Conservation (phyloP, 1,284 basidiomycete genomes). For the Volvariella surrecta region DNA sequence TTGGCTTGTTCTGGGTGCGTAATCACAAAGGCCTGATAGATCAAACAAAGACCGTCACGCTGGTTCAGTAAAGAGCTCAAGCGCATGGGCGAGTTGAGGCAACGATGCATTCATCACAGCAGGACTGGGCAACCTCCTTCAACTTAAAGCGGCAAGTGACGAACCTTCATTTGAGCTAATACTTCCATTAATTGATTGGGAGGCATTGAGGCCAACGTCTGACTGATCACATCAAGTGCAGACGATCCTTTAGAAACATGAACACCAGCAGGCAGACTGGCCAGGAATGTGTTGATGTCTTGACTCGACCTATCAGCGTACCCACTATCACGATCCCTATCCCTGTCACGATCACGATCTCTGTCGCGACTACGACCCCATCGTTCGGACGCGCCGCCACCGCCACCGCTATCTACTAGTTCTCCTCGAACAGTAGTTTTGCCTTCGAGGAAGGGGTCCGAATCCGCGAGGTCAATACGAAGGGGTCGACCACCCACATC, state of each 20-base stretch:
- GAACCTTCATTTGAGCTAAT: constrained; percentile 95
- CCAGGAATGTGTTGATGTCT: constrained; percentile 49
- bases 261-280: constrained; percentile 70
- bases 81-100: too few relatives aligned
- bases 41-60: too few relatives aligned
- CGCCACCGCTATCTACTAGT: constrained; percentile 49
- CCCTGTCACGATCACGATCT: constrained; percentile 15
- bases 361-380: constrained; percentile 24
- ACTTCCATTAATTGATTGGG: constrained; percentile 89
- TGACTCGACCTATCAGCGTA: too few relatives aligned
- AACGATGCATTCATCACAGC: too few relatives aligned
- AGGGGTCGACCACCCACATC: constrained; percentile 79
- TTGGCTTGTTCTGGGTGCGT: constrained; percentile 89
- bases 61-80: too few relatives aligned
- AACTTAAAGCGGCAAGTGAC: too few relatives aligned
- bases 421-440: constrained; percentile 64
- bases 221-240: constrained; percentile 80
- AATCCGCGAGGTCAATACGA: constrained; percentile 71
- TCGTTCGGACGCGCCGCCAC: constrained; percentile 35
- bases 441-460: constrained; percentile 50
- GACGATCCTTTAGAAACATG: constrained; percentile 70
- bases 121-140: too few relatives aligned
- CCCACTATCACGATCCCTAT: too few relatives aligned
- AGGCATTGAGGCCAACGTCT: constrained; percentile 79
- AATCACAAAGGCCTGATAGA: constrained; percentile 73